Evolutionary conservation across 805 yeast genomes (phyloP), one percentile per base, ranked within the genome.

Genomic region (Monosporozyma aquatica): DNA sequence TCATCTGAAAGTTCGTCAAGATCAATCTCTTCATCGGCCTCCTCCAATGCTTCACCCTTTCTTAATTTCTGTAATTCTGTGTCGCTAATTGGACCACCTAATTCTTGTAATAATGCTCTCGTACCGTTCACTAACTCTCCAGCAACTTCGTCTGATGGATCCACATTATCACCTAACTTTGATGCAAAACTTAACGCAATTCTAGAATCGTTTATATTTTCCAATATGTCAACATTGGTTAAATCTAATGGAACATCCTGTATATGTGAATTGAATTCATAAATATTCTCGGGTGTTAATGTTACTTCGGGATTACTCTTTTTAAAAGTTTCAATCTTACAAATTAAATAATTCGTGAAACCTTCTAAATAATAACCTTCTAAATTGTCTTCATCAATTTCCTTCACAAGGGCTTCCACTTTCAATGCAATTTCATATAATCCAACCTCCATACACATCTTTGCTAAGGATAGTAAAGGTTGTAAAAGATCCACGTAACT

Each of bases 351-450:
- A 54, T 80, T 71, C 0, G 92, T 78, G 53, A 89, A 76, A 0
- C 92, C 94, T 55, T 86, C 94, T 49, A 87, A 66, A 59, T 92
- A 92, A 56, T 75, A 82, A 30, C 81, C 72, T 54, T 92, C 97
- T 44, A 86, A 68, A 47, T 86, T 77, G 52, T 79, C 81, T 53
- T 90, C 97, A 64, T 90, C 87, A 37, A 90, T 75, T 46, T 83
- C 90, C 52, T 81, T 80, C 14, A 81, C 70, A 21, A 72, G 71
- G 14, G 72, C 65, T 10, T 87, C 70, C n/a, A 87, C 78, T n/a
- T 74, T 71, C 3, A 76, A 66, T 3, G 84, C 84, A 14, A 71
- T 53, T 29, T 84, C 95, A 54, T 77, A 79, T 49, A 76, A 61
- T 17, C 80, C 90, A 55, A 85, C 66, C 62, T 92, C 97, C 34